phyloP scores from a whole-genome alignment of 2,329 filamentous ascomycete genomes.

The Didymella pinodella region DNA sequence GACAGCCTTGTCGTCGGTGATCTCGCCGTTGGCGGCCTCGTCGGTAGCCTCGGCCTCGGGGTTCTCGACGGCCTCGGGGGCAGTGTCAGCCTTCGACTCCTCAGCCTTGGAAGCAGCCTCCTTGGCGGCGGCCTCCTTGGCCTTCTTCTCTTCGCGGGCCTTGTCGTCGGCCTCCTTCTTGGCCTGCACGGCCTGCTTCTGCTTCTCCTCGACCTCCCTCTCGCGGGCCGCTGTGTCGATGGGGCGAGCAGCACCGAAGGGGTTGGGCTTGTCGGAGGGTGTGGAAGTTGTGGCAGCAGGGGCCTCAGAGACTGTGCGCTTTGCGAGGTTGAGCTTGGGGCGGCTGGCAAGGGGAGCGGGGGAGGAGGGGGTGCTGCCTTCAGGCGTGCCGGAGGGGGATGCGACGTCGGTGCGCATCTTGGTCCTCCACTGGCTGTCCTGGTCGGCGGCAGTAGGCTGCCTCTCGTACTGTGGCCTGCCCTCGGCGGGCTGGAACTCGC shows the following conservation, averaged over 20 bases:
- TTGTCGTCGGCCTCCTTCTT: conserved; percentile 90
- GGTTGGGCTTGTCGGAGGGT: conserved; percentile 78
- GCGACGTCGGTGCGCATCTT: conserved; percentile 87
- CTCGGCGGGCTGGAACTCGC: conserved; percentile 65
- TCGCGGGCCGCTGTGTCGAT: conserved; percentile 93
- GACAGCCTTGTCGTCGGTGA: conserved; percentile 61
- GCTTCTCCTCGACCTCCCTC: conserved; percentile 89
- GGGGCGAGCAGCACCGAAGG: conserved; percentile 90
- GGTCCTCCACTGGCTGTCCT: conserved; percentile 90
- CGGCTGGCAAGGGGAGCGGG: conserved; percentile 73
- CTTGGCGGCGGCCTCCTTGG: conserved; percentile 56
- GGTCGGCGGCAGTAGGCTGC: conserved; percentile 84
- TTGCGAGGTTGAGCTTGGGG: conserved; percentile 85
- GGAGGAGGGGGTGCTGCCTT: conserved; percentile 77
- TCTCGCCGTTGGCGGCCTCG: conserved; percentile 59
- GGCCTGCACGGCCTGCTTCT: conserved; percentile 74
- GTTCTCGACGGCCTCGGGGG: conserved; percentile 44
- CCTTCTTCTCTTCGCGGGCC: conserved; percentile 72
- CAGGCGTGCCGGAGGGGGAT: conserved; percentile 72
- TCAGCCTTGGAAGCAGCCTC: conserved; percentile 54
- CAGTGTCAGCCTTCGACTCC: conserved; percentile 34
- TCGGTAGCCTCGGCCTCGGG: conserved; percentile 55
- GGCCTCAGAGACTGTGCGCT: conserved; percentile 87
- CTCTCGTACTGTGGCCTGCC: conserved; percentile 73
- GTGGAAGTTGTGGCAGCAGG: conserved; percentile 56